Percentiles rank a stretch among this genome's conserved stretches.
phyloP scores from a whole-genome alignment of 2,329 filamentous ascomycete genomes.

The Teratosphaeria zuluensis region DNA sequence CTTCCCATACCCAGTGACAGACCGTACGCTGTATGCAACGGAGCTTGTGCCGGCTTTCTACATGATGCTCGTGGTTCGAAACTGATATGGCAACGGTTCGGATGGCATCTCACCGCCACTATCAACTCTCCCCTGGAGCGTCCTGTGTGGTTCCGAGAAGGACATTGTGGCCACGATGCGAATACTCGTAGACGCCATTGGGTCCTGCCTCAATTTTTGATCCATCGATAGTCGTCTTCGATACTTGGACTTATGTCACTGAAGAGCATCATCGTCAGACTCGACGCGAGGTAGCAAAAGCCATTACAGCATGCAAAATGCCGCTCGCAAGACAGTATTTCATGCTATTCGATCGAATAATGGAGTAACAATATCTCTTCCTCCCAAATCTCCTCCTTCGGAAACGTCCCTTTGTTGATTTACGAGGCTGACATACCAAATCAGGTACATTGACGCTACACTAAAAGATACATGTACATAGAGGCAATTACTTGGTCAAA shows the following conservation, averaged over 20 bases:
- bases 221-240: background rate
- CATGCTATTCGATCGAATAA: no score
- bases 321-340: no score
- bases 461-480: no score
- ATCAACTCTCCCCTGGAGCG: no score
- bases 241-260: background rate
- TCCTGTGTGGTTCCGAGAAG: background rate
- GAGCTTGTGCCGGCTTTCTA: background rate
- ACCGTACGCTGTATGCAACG: background rate
- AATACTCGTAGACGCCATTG: no score
- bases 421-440: no score
- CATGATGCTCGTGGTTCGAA: background rate
- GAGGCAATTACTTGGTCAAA: no score
- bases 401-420: no score
- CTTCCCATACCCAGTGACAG: background rate
- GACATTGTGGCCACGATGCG: no score
- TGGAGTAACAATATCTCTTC: no score
- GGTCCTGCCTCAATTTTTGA: background rate
- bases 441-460: no score
- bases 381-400: no score
- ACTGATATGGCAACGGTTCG: background rate
- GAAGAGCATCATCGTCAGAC: background rate
- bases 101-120: background rate
- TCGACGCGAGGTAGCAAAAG: background rate
- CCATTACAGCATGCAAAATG: background rate